phyloP scores from a whole-genome alignment of 208 protist species.

The Phytomonas sp. region DNA sequence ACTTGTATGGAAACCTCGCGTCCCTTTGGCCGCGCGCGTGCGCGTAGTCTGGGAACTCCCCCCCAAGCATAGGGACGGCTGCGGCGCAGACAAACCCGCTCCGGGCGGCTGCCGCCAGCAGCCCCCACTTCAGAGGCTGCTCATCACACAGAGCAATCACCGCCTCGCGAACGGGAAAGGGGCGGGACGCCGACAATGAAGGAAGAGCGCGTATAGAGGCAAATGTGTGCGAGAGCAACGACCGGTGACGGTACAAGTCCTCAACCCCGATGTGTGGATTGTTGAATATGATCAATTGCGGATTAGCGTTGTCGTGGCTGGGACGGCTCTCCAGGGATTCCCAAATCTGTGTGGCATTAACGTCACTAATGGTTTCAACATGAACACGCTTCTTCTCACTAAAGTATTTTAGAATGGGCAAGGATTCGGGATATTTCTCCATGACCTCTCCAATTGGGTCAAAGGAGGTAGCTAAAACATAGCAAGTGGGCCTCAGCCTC shows the following conservation, averaged over 20 bases:
- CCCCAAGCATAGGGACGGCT: conserved; percentile 26
- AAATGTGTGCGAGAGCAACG: conserved; percentile 37
- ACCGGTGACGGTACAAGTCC: conserved; percentile 35
- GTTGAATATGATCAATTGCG: conserved; percentile 40
- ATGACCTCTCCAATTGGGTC: conserved; percentile 19
- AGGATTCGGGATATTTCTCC: conserved; percentile 44
- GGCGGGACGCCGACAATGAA: not conserved
- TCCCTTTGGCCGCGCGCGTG: conserved; percentile 49
- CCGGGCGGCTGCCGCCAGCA: conserved; percentile 26
- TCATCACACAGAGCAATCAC: conserved; percentile 47
- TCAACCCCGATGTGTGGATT: conserved; percentile 50
- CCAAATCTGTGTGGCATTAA: conserved; percentile 34
- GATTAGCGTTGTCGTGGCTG: conserved; percentile 8
- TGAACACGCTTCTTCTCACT: conserved; percentile 27
- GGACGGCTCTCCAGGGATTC: not conserved
- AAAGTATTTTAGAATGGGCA: conserved; percentile 37
- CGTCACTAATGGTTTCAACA: conserved; percentile 20
- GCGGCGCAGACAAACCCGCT: conserved; percentile 40
- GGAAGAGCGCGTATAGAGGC: conserved; percentile 2
- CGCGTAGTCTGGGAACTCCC: conserved; percentile 35
- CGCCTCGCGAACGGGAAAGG: conserved; percentile 14
- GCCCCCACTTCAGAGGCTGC: conserved; percentile 36
- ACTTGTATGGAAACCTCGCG: conserved; percentile 34
- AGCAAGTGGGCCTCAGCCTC: conserved; percentile 6
- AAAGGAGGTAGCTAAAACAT: conserved; percentile 31